Evolutionary conservation across 257 asterid genomes (phyloP), one percentile per base, ranked within the genome.

Genomic region (Echites panduratus): DNA sequence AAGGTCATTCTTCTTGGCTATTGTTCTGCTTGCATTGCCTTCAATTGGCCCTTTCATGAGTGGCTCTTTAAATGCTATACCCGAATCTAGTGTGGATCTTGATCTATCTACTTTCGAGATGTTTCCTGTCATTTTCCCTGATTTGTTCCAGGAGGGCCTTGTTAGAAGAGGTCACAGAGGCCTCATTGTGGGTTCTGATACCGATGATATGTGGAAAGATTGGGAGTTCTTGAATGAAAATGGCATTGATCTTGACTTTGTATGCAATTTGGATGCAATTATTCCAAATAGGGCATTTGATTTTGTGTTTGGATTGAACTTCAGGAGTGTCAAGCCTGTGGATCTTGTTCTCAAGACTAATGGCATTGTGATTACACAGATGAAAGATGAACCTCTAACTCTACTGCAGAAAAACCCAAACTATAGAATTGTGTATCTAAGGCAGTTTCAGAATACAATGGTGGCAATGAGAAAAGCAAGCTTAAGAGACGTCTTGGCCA

Each of bases 61-160:
- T 62, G 79, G 85, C 38, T 78, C 87, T 19, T 54, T 74, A 5
- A 66, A 71, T 66, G 59, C 70, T 27, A 40, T 19, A 13, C 27
- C 74, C 20, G 77, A 77, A 8, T 49, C 68, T 27, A 64, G 41
- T 16, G 22, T 66, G 71, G 80, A 9, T 66, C 40, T 70, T 1
- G 82, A 76, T 22, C 8, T 40, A 22, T 66, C 71, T 9, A 81
- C 73, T 57, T 78, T 82, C 74, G 52, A 61, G 20, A 71, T 78
- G 47, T 74, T 89, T 64, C 88, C 92, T 19, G 27, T 58, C 64
- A 73, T 89, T 58, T 78, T 93, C 57, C 91, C 77, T n/a, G 91
- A 93, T 80, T 75, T 93, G 86, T 65, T 75, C 50, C 92, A 86
- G 19, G 96, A 87, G 79, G 97, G 95, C 73, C 87, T 90, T 5